Conservation (phyloP, 371 early-diverging fungal genomes). For the Gilbertella persicaria region DNA sequence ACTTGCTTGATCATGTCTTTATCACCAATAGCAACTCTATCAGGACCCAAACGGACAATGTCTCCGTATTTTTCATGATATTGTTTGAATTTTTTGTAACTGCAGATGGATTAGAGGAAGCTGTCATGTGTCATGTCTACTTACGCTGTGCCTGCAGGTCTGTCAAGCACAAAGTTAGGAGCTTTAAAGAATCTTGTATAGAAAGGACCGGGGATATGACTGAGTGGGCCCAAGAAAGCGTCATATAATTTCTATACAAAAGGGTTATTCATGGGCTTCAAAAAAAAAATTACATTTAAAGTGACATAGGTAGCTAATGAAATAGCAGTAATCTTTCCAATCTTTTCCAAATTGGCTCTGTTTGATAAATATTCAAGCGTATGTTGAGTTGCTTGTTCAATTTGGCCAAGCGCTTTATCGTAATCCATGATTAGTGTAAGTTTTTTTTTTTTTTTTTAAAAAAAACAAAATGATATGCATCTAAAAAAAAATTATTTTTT, state of each 20-base stretch:
- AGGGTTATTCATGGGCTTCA: background rate
- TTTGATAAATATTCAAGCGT: constrained; percentile 13
- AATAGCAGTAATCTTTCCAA: constrained; percentile 23
- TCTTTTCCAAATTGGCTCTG: constrained; percentile 7
- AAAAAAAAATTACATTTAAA: constrained; percentile 2
- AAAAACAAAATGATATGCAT: background rate
- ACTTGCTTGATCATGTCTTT: constrained; percentile 24
- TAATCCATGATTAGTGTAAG: constrained; percentile 7
- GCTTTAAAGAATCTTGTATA: constrained; percentile 15
- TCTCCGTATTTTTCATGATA: constrained; percentile 23
- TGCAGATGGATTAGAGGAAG: background rate
- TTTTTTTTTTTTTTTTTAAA: background rate
- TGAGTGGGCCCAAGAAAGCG: constrained; percentile 34
- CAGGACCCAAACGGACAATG: constrained; percentile 22
- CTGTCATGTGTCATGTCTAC: background rate
- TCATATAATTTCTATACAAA: constrained; percentile 31
- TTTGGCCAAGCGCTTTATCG: background rate
- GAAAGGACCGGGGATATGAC: constrained; percentile 35
- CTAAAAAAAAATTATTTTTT: no score
- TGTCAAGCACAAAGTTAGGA: constrained; percentile 14
- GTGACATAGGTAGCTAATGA: constrained; percentile 14
- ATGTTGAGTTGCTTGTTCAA: constrained; percentile 5
- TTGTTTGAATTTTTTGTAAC: constrained; percentile 9
- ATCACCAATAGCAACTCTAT: constrained; percentile 8
- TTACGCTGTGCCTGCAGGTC: constrained; percentile 31